Base-by-base conservation (phyloP, 129 eudicot species). In the Smallanthus sonchifolius region DNA sequence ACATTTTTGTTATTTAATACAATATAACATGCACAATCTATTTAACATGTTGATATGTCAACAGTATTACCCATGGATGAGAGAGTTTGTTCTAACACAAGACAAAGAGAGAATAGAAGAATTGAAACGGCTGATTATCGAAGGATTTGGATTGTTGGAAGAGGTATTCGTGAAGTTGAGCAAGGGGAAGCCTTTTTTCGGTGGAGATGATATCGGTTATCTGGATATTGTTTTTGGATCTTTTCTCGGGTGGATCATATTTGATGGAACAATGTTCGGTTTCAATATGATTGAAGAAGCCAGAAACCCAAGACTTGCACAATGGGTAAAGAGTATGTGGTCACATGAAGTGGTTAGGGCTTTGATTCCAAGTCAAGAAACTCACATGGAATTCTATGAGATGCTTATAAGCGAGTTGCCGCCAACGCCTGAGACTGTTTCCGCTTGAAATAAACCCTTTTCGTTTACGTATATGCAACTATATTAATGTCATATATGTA, bases 291-390 rank as follows among this genome's bases (percentile, higher is more conserved):
- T 56, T 4, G 36, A 56, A 56, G 63, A 56, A 24, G 63, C 1
- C n/a, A 56, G 36, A 10, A 24, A 24, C 36, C 63, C 63, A 20
- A 8, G 63, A 10, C 36, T 56, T 9, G 5, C 63, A 0, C 15
- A 56, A 56, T 56, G 63, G 63, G 63, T 15, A 56, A 56, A 56
- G n/a, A 2, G n/a, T 20, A 56, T 56, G 63, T 56, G 63, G 63
- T 56, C 63, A 56, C 36, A 20, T 56, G 63, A 56, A 24, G 63
- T 56, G n/a, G 36, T 4, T 20, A 24, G 2, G 6, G 9, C 37
- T 9, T 36, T 56, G 10, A 56, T 56, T 10, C 63, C 63, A 56
- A 24, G 13, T 24, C 63, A 56, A 2, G n/a, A 56, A 56, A 56
- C 15, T 56, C 63, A 56, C 37, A 20, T 56, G 63, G 30, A 56